These are phyloP conservation scores for Corymbia calophylla DNA, from an alignment of 441 rosid species.

Conservation along the genomic window DNA sequence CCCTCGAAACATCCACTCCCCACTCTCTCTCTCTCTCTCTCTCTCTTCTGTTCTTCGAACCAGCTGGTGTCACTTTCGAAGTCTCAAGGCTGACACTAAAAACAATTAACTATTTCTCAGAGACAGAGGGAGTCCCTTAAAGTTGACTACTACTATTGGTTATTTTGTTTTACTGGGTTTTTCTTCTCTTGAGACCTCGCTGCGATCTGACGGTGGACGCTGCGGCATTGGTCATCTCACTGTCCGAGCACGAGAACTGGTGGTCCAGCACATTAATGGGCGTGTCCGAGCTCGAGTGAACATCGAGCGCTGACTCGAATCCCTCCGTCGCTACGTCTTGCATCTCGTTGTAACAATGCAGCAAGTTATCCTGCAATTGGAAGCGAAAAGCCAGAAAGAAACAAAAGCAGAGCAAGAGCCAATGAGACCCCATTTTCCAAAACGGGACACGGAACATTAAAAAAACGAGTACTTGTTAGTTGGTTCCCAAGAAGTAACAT, in stretches of 20 bases:
- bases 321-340: conserved; percentile 24
- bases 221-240: conserved; percentile 24
- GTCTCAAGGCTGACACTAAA: background rate
- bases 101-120: background rate
- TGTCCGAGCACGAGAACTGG: conserved; percentile 38
- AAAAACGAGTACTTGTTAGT: background rate
- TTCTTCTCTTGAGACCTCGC: conserved; percentile 34
- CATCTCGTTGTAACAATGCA: conserved; percentile 44
- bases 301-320: conserved; percentile 25
- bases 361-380: conserved; percentile 39
- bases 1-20: conserved; percentile 11
- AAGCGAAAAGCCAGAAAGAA: background rate
- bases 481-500: background rate
- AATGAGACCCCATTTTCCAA: background rate
- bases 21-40: background rate
- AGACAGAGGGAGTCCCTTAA: background rate
- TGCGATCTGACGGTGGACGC: background rate
- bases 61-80: conserved; percentile 25
- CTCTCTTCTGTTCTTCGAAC: conserved; percentile 10
- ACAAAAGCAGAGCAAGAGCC: background rate
- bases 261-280: conserved; percentile 52
- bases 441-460: background rate
- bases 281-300: conserved; percentile 36
- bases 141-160: background rate
- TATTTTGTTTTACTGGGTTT: background rate